Evolutionary conservation across 176 grass and related monocot species (phyloP).

Genomic region (Miscanthus lutarioriparius): DNA sequence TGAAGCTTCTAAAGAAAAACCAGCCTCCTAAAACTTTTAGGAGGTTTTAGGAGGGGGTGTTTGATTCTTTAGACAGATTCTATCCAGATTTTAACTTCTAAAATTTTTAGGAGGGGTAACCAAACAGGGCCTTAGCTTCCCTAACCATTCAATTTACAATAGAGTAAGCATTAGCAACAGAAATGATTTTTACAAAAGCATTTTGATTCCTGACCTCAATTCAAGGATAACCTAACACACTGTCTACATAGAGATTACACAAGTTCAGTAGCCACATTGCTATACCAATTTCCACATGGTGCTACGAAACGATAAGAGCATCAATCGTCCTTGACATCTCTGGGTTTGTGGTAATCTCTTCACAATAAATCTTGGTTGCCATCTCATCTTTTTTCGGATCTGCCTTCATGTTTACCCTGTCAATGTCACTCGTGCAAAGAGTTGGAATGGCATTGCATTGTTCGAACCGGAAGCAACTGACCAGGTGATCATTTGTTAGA

Average conservation of each 20-base stretch:
- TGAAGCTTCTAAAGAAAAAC: too few species aligned
- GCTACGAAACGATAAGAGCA: slow-evolving; percentile 58
- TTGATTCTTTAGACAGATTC: too few species aligned
- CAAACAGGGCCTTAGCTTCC: too few species aligned
- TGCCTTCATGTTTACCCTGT: slow-evolving; percentile 15
- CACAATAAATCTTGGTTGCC: slow-evolving; percentile 14
- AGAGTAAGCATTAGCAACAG: slow-evolving; percentile 31
- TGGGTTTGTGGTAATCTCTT: slow-evolving; percentile 7
- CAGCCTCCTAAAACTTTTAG: too few species aligned
- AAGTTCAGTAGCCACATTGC: neutral
- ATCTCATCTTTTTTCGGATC: slow-evolving; percentile 20
- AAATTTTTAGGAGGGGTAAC: too few species aligned
- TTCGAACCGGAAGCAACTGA: slow-evolving; percentile 73
- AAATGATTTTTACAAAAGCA: slow-evolving; percentile 50
- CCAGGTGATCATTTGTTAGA: slow-evolving; percentile 84
- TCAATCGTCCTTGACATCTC: slow-evolving; percentile 34
- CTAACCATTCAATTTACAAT: slow-evolving; percentile 45
- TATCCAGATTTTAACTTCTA: too few species aligned
- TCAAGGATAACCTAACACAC: slow-evolving; percentile 23
- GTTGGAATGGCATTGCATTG: slow-evolving; percentile 50
- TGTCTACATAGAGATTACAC: slow-evolving; percentile 32
- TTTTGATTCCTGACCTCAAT: slow-evolving; percentile 14
- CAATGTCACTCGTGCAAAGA: neutral
- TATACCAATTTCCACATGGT: slow-evolving; percentile 6
- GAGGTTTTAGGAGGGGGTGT: too few species aligned